Conservation (phyloP, 805 yeast genomes). For the Naumovozyma dairenensis region DNA sequence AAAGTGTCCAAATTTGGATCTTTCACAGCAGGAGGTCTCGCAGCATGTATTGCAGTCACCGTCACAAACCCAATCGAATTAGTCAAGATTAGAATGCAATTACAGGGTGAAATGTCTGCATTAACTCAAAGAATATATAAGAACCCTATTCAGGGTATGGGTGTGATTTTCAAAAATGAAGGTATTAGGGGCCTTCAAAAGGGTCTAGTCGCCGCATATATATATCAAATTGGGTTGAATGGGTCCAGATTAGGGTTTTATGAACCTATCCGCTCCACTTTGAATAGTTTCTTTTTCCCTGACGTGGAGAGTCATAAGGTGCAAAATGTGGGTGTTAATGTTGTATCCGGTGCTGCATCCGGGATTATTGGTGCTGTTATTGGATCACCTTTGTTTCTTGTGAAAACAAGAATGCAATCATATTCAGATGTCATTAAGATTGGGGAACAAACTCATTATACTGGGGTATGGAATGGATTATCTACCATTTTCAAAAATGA, state of each 20-base stretch:
- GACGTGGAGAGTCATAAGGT: slow-evolving; percentile 37
- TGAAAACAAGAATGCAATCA: slow-evolving; percentile 96
- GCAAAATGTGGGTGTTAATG: slow-evolving; percentile 51
- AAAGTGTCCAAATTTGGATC: slow-evolving; percentile 63
- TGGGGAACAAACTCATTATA: slow-evolving; percentile 91
- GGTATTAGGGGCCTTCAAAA: slow-evolving; percentile 84
- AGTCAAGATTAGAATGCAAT: slow-evolving; percentile 91
- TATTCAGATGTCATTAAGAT: slow-evolving; percentile 57
- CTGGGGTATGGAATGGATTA: slow-evolving; percentile 58
- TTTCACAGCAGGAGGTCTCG: slow-evolving; percentile 81
- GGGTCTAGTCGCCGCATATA: slow-evolving; percentile 81
- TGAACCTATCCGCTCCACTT: slow-evolving; percentile 65
- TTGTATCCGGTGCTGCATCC: slow-evolving; percentile 68
- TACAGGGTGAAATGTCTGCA: slow-evolving; percentile 80
- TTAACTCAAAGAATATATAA: slow-evolving; percentile 50
- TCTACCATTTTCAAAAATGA: slow-evolving; percentile 49
- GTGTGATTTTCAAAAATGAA: slow-evolving; percentile 62
- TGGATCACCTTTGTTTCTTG: slow-evolving; percentile 86
- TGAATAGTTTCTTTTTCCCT: slow-evolving; percentile 50
- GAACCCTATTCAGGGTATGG: slow-evolving; percentile 80
- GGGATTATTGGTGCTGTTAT: slow-evolving; percentile 84
- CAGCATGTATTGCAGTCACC: slow-evolving; percentile 97
- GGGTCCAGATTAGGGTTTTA: slow-evolving; percentile 93
- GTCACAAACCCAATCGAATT: slow-evolving; percentile 93
- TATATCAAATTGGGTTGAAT: slow-evolving; percentile 82